Evolutionary conservation across 441 rosid genomes (phyloP).

Genomic region (Adansonia madagascariensis): DNA sequence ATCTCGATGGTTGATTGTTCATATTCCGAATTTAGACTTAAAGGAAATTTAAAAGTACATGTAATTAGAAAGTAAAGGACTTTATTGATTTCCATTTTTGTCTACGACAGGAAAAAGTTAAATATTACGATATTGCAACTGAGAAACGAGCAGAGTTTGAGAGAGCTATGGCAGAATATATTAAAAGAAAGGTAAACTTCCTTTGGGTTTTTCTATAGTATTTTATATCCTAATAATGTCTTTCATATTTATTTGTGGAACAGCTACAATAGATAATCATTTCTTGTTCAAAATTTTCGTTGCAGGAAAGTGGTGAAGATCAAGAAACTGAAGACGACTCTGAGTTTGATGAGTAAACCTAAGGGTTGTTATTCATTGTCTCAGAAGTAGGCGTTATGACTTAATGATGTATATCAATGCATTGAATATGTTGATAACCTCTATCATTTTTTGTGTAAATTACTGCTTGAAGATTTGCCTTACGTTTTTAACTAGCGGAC

Average conservation of each 20-base stretch:
- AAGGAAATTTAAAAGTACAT: background rate
- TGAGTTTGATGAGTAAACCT: constrained; percentile 51
- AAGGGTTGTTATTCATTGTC: constrained; percentile 24
- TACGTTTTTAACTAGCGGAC: background rate
- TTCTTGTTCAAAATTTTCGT: constrained; percentile 10
- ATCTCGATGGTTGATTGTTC: background rate
- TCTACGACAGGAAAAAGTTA: constrained; percentile 71
- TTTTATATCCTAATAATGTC: constrained; percentile 4
- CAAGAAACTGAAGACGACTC: constrained; percentile 66
- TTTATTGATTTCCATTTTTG: constrained; percentile 21
- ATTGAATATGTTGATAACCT: constrained; percentile 12
- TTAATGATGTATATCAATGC: constrained; percentile 31
- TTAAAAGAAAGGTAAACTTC: constrained; percentile 62
- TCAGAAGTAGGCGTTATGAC: constrained; percentile 20
- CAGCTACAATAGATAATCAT: background rate
- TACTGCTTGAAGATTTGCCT: constrained; percentile 16
- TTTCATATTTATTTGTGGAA: background rate
- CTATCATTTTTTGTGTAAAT: constrained; percentile 37
- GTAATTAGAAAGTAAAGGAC: background rate
- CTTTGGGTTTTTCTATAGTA: background rate
- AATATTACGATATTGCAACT: constrained; percentile 86
- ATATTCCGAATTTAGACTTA: background rate
- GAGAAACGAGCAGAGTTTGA: constrained; percentile 89
- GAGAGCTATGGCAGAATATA: constrained; percentile 64
- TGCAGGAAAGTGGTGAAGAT: constrained; percentile 69